Evolutionary conservation across 1,284 basidiomycete genomes (phyloP), one percentile per base, ranked within the genome.

Genomic region (Tranzscheliella williamsii): DNA sequence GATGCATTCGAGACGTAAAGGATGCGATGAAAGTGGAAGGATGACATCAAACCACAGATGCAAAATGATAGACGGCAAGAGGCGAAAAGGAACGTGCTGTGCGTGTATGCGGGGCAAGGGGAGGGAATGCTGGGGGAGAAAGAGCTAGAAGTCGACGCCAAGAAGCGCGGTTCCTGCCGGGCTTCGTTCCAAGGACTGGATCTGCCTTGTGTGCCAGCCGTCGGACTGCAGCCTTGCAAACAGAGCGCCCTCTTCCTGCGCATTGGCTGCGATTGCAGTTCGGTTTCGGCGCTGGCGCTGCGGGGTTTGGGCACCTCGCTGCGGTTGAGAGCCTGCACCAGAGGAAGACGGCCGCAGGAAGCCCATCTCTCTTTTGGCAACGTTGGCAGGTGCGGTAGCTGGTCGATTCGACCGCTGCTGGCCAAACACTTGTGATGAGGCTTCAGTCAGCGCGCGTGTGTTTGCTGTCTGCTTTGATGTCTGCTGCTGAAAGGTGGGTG

Each of bases 91-190:
- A 34, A 18, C 9, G 8, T 34, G 32, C 32, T 11, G 18, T 34
- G 32, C 32, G 32, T 15, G 18, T 8, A 18, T 8, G 9, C 18
- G 32, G 27, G 27, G 11, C n/a, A n/a, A n/a, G n/a, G n/a, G n/a
- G n/a, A n/a, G n/a, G n/a, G n/a, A n/a, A n/a, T n/a, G n/a, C n/a
- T n/a, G n/a, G n/a, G 15, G 15, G n/a, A n/a, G n/a, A n/a, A n/a
- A n/a, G n/a, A n/a, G n/a, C 44, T 27, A 70, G 31, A 67, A 70
- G 39, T 69, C 67, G 9, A 69, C 67, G 5, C 67, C 67, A 7
- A 69, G 31, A 30, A 69, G 26, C 13, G 49, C 53, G 3, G 58
- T 62, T 1, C 67, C 67, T 2, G 63, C 54, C 3, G 67, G 67
- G 17, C 63, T 62, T 7, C 63, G 49, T 24, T 67, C 67, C 18